Conservation (phyloP, 1,284 basidiomycete species). For the Ceratobasidium sp. region DNA sequence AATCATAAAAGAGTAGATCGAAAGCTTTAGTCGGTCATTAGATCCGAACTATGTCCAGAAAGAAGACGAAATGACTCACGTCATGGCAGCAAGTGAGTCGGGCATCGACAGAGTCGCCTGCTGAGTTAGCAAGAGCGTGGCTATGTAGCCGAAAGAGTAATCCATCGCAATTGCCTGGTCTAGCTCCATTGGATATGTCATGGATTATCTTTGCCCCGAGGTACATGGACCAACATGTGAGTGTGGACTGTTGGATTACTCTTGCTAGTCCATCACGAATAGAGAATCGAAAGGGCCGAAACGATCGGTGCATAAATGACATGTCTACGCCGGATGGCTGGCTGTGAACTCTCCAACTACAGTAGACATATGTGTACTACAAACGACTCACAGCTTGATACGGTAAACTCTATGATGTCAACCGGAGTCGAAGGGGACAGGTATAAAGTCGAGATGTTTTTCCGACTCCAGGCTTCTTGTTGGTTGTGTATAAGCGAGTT, state of each 20-base stretch:
- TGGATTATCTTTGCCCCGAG: conserved; percentile 1
- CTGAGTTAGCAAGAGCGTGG: background rate
- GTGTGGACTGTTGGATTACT: background rate
- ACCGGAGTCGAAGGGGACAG: background rate
- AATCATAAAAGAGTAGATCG: background rate
- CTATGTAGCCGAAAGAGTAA: conserved; percentile 4
- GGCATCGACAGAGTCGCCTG: background rate
- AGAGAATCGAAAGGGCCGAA: background rate
- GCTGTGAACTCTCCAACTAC: background rate
- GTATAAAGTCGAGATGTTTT: background rate
- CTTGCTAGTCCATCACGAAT: background rate
- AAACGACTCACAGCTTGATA: background rate
- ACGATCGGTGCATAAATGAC: background rate
- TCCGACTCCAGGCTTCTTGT: too few species aligned
- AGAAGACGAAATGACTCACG: background rate
- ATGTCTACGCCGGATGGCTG: background rate
- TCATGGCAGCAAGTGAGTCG: background rate
- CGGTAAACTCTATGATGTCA: background rate
- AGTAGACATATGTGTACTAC: too few species aligned
- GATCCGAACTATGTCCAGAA: background rate
- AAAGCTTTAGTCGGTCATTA: background rate
- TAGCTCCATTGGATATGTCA: background rate
- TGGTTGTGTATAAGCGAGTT: too few species aligned
- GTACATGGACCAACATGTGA: conserved; percentile 19
- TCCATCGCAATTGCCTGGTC: background rate